Conservation (phyloP, 108 stramenopile species). For the Cafeteria roenbergensis region DNA sequence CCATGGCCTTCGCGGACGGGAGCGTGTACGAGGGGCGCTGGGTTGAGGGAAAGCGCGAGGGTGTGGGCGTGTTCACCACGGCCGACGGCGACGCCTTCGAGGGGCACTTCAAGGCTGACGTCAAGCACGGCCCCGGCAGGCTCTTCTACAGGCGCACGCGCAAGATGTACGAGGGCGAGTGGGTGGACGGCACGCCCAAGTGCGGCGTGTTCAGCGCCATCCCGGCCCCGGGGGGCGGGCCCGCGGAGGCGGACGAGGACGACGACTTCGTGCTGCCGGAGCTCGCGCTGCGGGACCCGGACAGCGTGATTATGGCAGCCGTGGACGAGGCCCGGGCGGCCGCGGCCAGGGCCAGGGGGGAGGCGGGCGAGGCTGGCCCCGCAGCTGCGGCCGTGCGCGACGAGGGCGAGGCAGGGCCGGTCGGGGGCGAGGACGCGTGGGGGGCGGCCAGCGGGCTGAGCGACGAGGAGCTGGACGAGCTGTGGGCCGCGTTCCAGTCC, state of each 20-base stretch:
- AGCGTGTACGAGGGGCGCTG: constrained; percentile 47
- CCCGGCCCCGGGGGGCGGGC: neutral
- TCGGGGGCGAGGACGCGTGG: neutral
- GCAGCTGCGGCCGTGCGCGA: neutral
- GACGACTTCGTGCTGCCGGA: neutral
- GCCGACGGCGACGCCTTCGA: constrained; percentile 41
- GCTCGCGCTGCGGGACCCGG: neutral
- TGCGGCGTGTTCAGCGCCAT: constrained; percentile 29
- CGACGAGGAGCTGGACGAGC: neutral
- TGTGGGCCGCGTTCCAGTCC: neutral
- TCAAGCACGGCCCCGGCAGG: constrained; percentile 44
- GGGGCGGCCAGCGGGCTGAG: neutral
- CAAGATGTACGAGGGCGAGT: constrained; percentile 46
- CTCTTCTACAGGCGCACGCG: constrained; percentile 32
- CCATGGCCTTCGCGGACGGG: constrained; percentile 38
- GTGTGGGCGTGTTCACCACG: constrained; percentile 28
- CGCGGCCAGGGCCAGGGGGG: neutral
- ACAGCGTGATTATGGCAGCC: neutral
- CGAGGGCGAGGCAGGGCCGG: neutral
- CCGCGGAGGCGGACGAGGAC: neutral
- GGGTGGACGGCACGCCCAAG: constrained; percentile 34
- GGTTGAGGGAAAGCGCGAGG: constrained; percentile 29
- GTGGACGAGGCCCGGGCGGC: neutral
- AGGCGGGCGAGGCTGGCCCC: neutral
- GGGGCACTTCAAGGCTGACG: constrained; percentile 34